phyloP scores from a whole-genome alignment of 1,139 yeast species.

The Yamadazyma dendronema region DNA sequence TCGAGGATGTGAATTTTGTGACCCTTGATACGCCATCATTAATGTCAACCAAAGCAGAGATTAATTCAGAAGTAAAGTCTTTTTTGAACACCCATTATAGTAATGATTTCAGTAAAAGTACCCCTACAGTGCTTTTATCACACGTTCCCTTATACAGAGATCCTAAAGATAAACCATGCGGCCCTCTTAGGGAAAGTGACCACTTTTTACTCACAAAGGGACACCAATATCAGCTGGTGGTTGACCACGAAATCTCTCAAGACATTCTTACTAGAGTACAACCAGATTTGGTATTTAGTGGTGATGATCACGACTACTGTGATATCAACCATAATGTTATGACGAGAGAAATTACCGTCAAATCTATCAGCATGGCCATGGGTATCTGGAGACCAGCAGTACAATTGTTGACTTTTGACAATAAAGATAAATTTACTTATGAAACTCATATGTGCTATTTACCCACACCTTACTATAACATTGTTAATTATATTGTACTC shows the following conservation, averaged over 20 bases:
- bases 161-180: constrained; percentile 33
- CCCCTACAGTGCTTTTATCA: constrained; percentile 39
- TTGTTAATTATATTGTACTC: constrained; percentile 34
- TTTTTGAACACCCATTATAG: constrained; percentile 26
- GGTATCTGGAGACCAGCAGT: constrained; percentile 55
- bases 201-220: constrained; percentile 33
- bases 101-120: constrained; percentile 12
- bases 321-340: constrained; percentile 37
- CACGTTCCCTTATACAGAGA: constrained; percentile 53
- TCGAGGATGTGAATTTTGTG: constrained; percentile 45
- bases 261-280: constrained; percentile 29
- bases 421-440: constrained; percentile 24
- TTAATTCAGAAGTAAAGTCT: constrained; percentile 26
- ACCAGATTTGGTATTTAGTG: constrained; percentile 46
- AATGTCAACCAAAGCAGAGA: constrained; percentile 28
- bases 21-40: constrained; percentile 46
- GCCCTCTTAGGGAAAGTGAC: constrained; percentile 41
- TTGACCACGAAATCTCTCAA: constrained; percentile 27
- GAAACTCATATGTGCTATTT: constrained; percentile 47
- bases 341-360: constrained; percentile 48
- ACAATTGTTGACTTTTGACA: constrained; percentile 40
- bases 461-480: constrained; percentile 48
- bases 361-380: constrained; percentile 62
- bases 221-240: constrained; percentile 50
- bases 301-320: constrained; percentile 60